phyloP scores from a whole-genome alignment of 805 yeast genomes.

The Teunomyces atbi region DNA sequence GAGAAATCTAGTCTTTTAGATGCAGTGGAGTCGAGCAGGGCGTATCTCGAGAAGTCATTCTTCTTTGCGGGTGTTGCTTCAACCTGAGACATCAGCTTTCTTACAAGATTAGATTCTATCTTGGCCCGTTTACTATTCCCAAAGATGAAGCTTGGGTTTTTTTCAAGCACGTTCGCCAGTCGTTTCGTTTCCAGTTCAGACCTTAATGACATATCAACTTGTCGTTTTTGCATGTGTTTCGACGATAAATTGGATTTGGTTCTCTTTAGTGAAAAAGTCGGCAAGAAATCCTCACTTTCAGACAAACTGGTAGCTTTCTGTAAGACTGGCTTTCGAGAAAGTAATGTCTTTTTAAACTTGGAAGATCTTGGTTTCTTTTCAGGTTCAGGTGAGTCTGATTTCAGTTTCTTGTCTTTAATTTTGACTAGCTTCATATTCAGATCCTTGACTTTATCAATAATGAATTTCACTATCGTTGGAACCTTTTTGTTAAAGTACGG shows the following conservation, averaged over 20 bases:
- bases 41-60: neutral
- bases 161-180: slow-evolving; percentile 3
- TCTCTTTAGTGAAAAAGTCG: slow-evolving; percentile 35
- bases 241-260: slow-evolving; percentile 42
- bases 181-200: slow-evolving; percentile 3
- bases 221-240: slow-evolving; percentile 36
- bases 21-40: slow-evolving; percentile 19
- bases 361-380: slow-evolving; percentile 9
- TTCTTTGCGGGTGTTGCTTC: slow-evolving; percentile 8
- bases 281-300: slow-evolving; percentile 23
- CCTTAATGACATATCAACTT: slow-evolving; percentile 35
- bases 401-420: slow-evolving; percentile 6
- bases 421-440: slow-evolving; percentile 35
- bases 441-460: slow-evolving; percentile 49
- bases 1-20: neutral
- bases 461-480: slow-evolving; percentile 46
- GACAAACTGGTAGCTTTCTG: slow-evolving; percentile 16
- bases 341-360: slow-evolving; percentile 13
- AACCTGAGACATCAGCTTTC: slow-evolving; percentile 17
- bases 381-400: slow-evolving; percentile 2
- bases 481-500: slow-evolving; percentile 52
- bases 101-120: neutral
- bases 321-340: slow-evolving; percentile 14
- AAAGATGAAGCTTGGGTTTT: slow-evolving; percentile 27
- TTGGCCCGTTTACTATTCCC: slow-evolving; percentile 24